Conservation (phyloP, 2,329 filamentous ascomycete genomes). For the Arachnopeziza araneosa region DNA sequence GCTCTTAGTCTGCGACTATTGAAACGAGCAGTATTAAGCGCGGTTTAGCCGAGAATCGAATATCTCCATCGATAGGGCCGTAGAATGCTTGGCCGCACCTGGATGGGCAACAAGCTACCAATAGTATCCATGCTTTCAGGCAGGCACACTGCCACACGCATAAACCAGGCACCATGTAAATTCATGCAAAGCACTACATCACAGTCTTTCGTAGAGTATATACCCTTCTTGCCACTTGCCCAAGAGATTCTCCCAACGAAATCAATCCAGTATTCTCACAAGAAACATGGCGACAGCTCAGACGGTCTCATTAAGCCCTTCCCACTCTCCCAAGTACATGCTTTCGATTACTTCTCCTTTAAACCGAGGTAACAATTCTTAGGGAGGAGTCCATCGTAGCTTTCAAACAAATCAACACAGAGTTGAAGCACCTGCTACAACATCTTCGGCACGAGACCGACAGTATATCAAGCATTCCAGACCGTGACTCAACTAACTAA, state of each 20-base stretch:
- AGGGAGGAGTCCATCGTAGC: slow-evolving; percentile 46
- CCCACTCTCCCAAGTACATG: slow-evolving; percentile 37
- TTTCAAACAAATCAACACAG: slow-evolving; percentile 43
- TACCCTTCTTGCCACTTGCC: no score
- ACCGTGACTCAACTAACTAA: neutral
- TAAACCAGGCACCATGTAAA: neutral
- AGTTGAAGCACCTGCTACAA: slow-evolving; percentile 47
- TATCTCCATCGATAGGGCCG: no score
- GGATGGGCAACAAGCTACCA: neutral
- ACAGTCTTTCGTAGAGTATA: neutral
- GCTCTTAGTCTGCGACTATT: no score
- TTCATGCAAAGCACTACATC: neutral
- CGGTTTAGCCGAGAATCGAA: no score
- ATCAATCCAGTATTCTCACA: slow-evolving; percentile 1
- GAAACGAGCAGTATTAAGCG: no score
- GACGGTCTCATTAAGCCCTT: slow-evolving; percentile 43
- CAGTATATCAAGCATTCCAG: slow-evolving; percentile 31
- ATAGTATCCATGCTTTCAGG: no score
- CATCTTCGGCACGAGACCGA: slow-evolving; percentile 42
- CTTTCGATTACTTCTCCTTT: no score
- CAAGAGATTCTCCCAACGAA: neutral
- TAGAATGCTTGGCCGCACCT: neutral
- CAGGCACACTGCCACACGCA: neutral
- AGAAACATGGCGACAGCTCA: slow-evolving; percentile 34
- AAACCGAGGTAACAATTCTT: neutral